Evolutionary conservation across 495 filamentous ascomycete genomes (phyloP), one percentile per base, ranked within the genome.

Genomic region (Lophiostoma macrostomum): DNA sequence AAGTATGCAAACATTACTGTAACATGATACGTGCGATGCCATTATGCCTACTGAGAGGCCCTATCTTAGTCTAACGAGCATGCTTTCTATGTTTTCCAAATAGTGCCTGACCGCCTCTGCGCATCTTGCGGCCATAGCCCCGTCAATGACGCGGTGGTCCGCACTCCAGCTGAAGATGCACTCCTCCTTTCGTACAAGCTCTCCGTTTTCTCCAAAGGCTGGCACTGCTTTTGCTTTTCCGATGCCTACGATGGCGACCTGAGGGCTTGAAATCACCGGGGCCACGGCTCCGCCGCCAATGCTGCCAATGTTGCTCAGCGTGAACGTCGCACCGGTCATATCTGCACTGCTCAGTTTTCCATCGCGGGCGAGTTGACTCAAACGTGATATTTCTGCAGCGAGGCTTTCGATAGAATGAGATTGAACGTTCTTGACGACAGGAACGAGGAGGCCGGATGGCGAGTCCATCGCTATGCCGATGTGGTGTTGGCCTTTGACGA

Each of bases 391-490:
- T 65, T 96, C 90, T 11, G 77, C 69, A 5, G 89, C 87, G 49
- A 99, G 85, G 29, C 83, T 77, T 16, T 83, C 64, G 60, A 97
- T 84, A 50, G 82, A 90, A 30, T 80, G 80, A 16, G 70, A 74
- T 44, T 80, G 82, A 16, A 95, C 91, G 64, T 93, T 83, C 63
- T 87, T 87, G 71, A 99, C 82, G 24, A 95, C 94, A n/a, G 94
- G 94, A 4, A 99, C 94, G 10, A 99, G 71, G 14, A 99, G 80
- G 10, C 94, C 94, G 8, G 73, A 72, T 0, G 94, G 89, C 0
- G 94, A 95, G 67, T 97, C 94, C 81, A 97, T 91, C 31, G 93
- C 94, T 11, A 99, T 76, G 40, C 94, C 94, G 50, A 99, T 91
- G 67, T 99, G 96, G 75, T 97, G 94, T 46, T 86, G 81, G 30